Evolutionary conservation across 176 grass and related monocot species (phyloP).

Genomic region (Alopecurus myosuroides): DNA sequence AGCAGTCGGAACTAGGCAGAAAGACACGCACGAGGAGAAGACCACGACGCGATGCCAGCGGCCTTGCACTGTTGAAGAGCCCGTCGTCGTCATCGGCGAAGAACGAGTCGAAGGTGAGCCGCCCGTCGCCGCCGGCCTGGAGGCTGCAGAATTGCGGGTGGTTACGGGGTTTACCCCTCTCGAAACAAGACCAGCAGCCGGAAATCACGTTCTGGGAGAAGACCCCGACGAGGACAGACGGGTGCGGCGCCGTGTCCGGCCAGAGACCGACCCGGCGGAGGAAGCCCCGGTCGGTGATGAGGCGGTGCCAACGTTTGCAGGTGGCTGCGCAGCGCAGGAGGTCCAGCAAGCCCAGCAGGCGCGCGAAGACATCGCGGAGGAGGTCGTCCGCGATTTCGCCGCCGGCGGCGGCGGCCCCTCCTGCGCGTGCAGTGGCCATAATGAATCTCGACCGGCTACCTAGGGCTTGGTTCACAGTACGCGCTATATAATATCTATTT

Average conservation of each 20-base stretch:
- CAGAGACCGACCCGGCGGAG: neutral
- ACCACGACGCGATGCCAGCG: neutral
- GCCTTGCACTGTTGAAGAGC: neutral
- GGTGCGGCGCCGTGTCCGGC: neutral
- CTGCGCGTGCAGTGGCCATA: neutral
- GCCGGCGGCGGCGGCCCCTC: neutral
- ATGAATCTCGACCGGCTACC: neutral
- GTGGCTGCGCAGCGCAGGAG: neutral
- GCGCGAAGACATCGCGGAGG: neutral
- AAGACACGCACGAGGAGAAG: neutral
- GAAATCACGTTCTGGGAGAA: neutral
- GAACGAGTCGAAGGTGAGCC: neutral
- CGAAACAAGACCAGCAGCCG: neutral
- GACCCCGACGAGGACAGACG: neutral
- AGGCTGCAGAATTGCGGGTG: neutral
- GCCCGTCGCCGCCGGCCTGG: neutral
- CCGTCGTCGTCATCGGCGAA: neutral
- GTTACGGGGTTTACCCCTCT: neutral
- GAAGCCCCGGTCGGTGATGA: neutral
- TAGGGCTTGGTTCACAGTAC: neutral
- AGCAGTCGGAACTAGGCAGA: neutral
- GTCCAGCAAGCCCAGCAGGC: neutral
- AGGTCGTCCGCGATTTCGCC: neutral
- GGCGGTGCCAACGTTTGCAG: neutral
- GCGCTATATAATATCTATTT: no score